Evolutionary conservation across 2,329 filamentous ascomycete genomes (phyloP).

Genomic region (Cordyceps sp.): DNA sequence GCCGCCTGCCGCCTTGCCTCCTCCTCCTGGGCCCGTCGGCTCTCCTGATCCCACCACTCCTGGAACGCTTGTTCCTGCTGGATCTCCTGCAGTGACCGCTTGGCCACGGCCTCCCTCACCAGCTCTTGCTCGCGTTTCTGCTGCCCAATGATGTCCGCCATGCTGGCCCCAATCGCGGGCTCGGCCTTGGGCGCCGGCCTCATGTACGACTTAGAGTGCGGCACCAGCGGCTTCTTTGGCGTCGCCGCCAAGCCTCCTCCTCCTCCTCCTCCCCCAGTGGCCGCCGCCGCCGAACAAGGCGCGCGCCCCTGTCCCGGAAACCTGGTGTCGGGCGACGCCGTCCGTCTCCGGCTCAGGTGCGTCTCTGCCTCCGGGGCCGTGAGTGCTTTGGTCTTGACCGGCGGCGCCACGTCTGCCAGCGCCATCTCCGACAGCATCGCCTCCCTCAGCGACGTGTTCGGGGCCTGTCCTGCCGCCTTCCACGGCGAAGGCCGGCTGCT

Average conservation of each 20-base stretch:
- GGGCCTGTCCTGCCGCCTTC: constrained; percentile 38
- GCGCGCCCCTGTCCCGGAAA: constrained; percentile 39
- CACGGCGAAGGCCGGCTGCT: constrained; percentile 41
- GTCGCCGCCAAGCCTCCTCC: too few relatives aligned
- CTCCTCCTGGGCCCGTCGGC: constrained; percentile 50
- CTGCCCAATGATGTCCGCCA: constrained; percentile 78
- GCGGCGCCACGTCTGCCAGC: constrained; percentile 9
- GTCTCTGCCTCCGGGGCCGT: constrained; percentile 23
- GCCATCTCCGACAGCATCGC: constrained; percentile 17
- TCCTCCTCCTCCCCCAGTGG: constrained; percentile 10
- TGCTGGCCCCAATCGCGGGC: constrained; percentile 50
- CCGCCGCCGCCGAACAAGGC: constrained; percentile 14
- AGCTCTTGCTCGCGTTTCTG: constrained; percentile 73
- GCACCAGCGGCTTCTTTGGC: constrained; percentile 29
- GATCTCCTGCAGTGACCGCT: constrained; percentile 82
- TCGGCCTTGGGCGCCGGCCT: constrained; percentile 42
- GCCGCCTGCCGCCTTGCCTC: constrained; percentile 25
- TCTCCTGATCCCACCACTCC: constrained; percentile 89
- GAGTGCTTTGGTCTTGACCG: constrained; percentile 21
- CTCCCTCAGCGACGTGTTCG: constrained; percentile 34
- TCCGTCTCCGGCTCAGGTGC: constrained; percentile 25
- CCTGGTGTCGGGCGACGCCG: constrained; percentile 44
- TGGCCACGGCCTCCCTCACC: constrained; percentile 70
- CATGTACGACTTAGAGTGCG: constrained; percentile 46
- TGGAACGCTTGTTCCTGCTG: constrained; percentile 95